Conservation (phyloP, 129 eudicot genomes). For the Scalesia atractyloides region DNA sequence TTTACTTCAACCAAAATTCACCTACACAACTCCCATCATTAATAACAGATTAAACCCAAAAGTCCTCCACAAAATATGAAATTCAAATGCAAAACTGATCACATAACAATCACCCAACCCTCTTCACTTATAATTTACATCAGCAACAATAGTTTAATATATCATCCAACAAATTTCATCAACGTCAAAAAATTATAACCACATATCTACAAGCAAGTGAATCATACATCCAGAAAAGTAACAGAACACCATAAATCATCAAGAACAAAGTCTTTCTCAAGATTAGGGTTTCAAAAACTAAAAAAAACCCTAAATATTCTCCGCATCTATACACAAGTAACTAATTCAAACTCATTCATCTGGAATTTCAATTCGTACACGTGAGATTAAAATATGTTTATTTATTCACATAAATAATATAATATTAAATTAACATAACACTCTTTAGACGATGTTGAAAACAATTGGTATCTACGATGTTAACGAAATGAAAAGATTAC, state of each 20-base stretch:
- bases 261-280: not conserved
- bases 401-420: not conserved
- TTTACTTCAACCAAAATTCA: not conserved
- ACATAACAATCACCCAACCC: not conserved
- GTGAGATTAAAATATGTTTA: not conserved
- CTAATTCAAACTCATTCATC: constrained; percentile 3
- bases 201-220: not conserved
- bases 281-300: constrained; percentile 25
- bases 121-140: constrained; percentile 3
- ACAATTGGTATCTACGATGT: not conserved
- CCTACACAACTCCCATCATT: not conserved
- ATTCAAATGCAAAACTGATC: not conserved
- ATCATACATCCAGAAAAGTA: not conserved
- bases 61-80: constrained; percentile 1
- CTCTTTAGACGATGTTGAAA: not conserved
- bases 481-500: not conserved
- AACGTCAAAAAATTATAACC: constrained; percentile 5
- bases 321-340: not conserved
- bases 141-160: not conserved
- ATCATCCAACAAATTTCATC: not conserved
- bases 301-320: constrained; percentile 2
- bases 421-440: not conserved
- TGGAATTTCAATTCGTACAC: not conserved
- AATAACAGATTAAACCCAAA: constrained; percentile 3
- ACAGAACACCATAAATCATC: not conserved